Base-by-base conservation (phyloP, 345 rosid species). In the Brassica incana region DNA sequence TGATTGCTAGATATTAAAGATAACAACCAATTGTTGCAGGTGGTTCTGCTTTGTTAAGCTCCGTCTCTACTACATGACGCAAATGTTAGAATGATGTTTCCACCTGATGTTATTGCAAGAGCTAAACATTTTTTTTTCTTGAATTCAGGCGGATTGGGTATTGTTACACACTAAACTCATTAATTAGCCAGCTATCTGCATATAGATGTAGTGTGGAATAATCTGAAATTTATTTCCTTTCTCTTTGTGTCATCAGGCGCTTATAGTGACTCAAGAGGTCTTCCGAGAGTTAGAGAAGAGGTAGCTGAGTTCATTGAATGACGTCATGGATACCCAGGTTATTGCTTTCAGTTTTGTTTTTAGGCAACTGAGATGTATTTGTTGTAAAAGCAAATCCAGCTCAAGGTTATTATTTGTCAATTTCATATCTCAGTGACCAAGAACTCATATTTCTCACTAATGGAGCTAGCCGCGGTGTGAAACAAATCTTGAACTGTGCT, bases 381-480 rank as follows among this genome's bases (percentile, higher is more conserved):
- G n/a, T 38, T 38, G 45, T 33, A 33, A 33, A 33, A 33, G 36
- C 36, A 33, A 33, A 33, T 5, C 36, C 36, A 33, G 36, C 36
- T 33, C 36, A 33, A 0, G 36, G 6, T 33, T 33, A 33, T 33
- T 33, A 33, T 33, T 33, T 33, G 36, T 33, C 40, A 52, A 75
- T 80, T 33, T 14, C 18, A 30, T 33, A 73, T 74, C 40, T 78
- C 89, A 95, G 99, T 79, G 97, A 95, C 80, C 97, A 97, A 50
- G 99, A 95, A 79, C 92, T 90, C 83, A 90, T 95, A 74, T 95
- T 81, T 80, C 99, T 95, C 77, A 95, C 99, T 65, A 95, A 90
- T 86, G 97, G 99, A 81, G 97, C 99, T 5, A 92, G 99, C 87
- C 91, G 91, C 87, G 97, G 99, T 85, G 97, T 95, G 73, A 95